Percentiles rank a stretch among this genome's conserved stretches.
Evolutionary conservation across 1,284 basidiomycete species (phyloP).

Genomic region (Ustilago esculenta): DNA sequence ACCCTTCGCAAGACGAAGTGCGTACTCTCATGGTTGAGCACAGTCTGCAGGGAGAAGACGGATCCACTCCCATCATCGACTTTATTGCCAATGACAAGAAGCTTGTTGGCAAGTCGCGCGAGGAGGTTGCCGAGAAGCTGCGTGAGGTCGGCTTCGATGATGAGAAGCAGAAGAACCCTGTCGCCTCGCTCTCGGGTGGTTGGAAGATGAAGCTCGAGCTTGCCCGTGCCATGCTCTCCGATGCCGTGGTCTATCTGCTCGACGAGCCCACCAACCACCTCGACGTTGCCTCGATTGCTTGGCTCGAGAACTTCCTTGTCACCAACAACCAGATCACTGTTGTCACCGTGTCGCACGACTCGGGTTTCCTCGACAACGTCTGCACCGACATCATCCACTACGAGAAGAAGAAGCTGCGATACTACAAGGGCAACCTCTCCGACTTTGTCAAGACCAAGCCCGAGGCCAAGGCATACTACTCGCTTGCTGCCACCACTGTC

Average conservation of each 20-base stretch:
- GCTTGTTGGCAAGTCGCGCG: slow-evolving; percentile 53
- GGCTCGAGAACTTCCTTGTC: slow-evolving; percentile 85
- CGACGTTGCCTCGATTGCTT: slow-evolving; percentile 85
- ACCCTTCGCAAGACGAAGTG: slow-evolving; percentile 86
- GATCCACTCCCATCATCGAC: slow-evolving; percentile 80
- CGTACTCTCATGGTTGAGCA: slow-evolving; percentile 96
- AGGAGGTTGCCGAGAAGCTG: slow-evolving; percentile 58
- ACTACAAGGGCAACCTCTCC: slow-evolving; percentile 93
- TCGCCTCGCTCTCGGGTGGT: slow-evolving; percentile 92
- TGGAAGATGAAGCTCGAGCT: slow-evolving; percentile 98
- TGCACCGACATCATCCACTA: slow-evolving; percentile 99
- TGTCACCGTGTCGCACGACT: slow-evolving; percentile 97
- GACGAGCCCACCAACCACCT: slow-evolving; percentile 86
- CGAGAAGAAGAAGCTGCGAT: slow-evolving; percentile 93
- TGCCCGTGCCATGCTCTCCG: slow-evolving; percentile 70
- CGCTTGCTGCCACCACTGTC: slow-evolving; percentile 90
- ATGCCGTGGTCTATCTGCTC: slow-evolving; percentile 87
- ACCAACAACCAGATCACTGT: slow-evolving; percentile 74
- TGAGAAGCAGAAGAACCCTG: slow-evolving; percentile 82
- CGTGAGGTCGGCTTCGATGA: slow-evolving; percentile 80
- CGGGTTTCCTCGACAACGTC: slow-evolving; percentile 94
- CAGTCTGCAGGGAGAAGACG: slow-evolving; percentile 91
- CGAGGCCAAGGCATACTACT: slow-evolving; percentile 96
- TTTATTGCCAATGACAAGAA: slow-evolving; percentile 82
- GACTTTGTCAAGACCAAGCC: slow-evolving; percentile 90